These are phyloP conservation scores for Pyrenophora seminiperda DNA, from an alignment of 2,329 filamentous ascomycete genomes.

Conservation along the genomic window DNA sequence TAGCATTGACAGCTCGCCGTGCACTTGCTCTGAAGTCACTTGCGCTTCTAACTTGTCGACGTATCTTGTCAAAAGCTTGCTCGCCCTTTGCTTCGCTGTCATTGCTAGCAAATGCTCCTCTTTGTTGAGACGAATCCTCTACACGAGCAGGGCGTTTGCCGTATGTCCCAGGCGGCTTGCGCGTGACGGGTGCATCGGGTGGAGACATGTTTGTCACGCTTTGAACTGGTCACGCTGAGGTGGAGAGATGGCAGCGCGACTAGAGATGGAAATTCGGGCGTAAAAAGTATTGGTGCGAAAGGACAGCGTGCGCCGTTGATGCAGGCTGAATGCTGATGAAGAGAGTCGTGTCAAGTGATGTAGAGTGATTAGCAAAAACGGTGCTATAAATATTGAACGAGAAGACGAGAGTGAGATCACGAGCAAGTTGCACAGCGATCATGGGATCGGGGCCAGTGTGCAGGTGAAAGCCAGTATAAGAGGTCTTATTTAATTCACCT, in stretches of 20 bases:
- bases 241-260: neutral
- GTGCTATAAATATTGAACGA: neutral
- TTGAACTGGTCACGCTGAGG: neutral
- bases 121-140: no score
- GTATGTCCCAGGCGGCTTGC: neutral
- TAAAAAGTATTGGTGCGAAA: no score
- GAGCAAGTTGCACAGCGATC: neutral
- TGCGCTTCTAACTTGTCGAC: neutral
- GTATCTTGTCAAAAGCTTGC: conserved; percentile 2
- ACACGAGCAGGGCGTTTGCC: neutral
- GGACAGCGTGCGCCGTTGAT: neutral
- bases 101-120: neutral
- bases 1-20: neutral
- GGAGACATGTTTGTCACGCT: neutral
- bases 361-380: neutral
- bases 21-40: neutral
- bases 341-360: neutral
- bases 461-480: neutral
- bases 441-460: conserved; percentile 3
- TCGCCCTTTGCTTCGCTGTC: conserved; percentile 7
- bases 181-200: neutral
- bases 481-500: neutral
- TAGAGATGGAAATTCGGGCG: neutral
- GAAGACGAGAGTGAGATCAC: neutral
- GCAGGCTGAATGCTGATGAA: neutral